These are phyloP conservation scores for Podosphaera fusca DNA, from an alignment of 2,329 filamentous ascomycete genomes.

Conservation along the genomic window DNA sequence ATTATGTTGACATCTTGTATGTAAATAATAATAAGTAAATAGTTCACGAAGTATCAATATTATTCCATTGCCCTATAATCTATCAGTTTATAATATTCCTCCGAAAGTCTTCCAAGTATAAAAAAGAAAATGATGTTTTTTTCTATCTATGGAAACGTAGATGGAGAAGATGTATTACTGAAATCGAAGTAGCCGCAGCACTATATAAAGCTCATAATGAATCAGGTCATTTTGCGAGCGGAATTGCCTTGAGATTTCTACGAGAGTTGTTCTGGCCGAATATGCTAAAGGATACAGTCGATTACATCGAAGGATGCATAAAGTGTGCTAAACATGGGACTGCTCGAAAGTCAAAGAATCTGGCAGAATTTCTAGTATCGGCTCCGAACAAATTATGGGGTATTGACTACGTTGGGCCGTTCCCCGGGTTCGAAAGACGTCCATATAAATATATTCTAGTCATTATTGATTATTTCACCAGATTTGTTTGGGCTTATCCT, in stretches of 20 bases:
- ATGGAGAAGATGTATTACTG: neutral
- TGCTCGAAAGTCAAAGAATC: neutral
- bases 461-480: conserved; percentile 1
- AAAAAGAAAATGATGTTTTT: neutral
- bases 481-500: conserved; percentile 1
- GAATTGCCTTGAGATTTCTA: neutral
- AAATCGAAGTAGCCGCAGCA: neutral
- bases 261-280: neutral
- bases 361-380: neutral
- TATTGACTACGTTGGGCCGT: neutral
- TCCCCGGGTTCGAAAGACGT: neutral
- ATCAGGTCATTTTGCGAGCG: neutral
- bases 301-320: neutral
- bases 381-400: neutral
- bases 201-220: neutral
- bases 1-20: no score
- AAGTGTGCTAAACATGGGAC: neutral
- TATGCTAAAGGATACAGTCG: neutral
- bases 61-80: no score
- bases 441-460: neutral
- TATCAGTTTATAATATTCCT: no score
- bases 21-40: no score
- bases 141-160: neutral
- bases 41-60: no score
- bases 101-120: neutral